Percentiles rank a stretch among this genome's conserved stretches.
These are phyloP conservation scores for Fusarium solani-melongenae DNA, from an alignment of 2,329 filamentous ascomycete species.

Conservation along the genomic window DNA sequence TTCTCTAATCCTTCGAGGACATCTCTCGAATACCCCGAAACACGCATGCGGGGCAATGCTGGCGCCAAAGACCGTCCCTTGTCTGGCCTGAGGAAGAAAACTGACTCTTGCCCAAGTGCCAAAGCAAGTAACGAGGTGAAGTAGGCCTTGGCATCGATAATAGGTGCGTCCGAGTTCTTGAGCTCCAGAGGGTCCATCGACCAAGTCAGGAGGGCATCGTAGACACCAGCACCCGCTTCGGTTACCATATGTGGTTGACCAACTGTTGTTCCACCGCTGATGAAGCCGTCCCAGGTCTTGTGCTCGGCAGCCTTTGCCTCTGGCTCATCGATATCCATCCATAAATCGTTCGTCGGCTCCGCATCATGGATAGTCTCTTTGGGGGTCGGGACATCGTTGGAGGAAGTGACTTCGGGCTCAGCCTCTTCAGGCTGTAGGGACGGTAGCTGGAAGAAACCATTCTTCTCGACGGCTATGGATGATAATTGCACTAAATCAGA, in stretches of 20 bases:
- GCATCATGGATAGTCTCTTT: conserved; percentile 9
- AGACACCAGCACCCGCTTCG: conserved; percentile 73
- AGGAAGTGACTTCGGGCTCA: conserved; percentile 10
- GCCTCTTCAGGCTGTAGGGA: conserved; percentile 21
- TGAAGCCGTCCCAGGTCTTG: conserved; percentile 78
- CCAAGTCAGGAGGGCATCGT: conserved; percentile 70
- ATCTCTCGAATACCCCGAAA: conserved; percentile 67
- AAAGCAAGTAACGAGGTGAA: conserved; percentile 71
- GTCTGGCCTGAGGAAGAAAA: conserved; percentile 73
- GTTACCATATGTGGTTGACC: conserved; percentile 68
- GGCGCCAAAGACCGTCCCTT: conserved; percentile 64
- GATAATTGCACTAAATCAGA: conserved; percentile 32
- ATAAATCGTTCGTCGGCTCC: conserved; percentile 49
- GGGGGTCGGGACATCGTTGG: conserved; percentile 7
- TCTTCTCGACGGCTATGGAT: conserved; percentile 34
- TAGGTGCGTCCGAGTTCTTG: conserved; percentile 51
- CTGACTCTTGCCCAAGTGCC: conserved; percentile 76
- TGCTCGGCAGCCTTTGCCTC: conserved; percentile 54
- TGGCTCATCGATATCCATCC: conserved; percentile 56
- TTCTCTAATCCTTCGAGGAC: conserved; percentile 59
- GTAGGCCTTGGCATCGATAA: conserved; percentile 63
- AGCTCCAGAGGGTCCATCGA: conserved; percentile 53
- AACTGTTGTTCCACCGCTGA: conserved; percentile 48
- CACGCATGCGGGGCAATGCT: conserved; percentile 57
- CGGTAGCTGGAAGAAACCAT: conserved; percentile 48